A percentile compares a stretch with the other conserved stretches of the same genome.
phyloP scores from a whole-genome alignment of 2,329 filamentous ascomycete genomes.

The Calonectria hongkongensis region DNA sequence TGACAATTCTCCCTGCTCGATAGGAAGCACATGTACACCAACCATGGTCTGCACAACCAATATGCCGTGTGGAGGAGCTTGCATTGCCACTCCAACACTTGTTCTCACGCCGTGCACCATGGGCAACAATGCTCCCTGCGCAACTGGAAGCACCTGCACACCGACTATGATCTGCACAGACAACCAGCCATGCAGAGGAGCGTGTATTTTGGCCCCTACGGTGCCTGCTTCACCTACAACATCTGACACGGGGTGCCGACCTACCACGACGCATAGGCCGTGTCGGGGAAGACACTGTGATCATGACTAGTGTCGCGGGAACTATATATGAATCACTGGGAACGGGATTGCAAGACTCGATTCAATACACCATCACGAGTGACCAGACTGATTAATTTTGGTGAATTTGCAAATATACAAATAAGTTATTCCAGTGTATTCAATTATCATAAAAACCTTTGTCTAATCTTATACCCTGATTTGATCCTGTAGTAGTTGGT shows the following conservation, averaged over 20 bases:
- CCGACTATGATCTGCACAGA: neutral
- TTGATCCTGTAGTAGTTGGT: too few species aligned
- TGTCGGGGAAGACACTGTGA: neutral
- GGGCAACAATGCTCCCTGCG: neutral
- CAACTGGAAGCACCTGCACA: neutral
- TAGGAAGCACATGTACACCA: neutral
- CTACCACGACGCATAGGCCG: neutral
- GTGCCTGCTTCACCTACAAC: neutral
- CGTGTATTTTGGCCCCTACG: neutral
- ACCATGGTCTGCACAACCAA: slow-evolving; percentile 1
- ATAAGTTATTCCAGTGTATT: too few species aligned
- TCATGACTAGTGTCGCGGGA: too few species aligned
- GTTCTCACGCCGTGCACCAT: neutral
- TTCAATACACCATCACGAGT: too few species aligned
- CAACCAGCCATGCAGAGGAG: neutral
- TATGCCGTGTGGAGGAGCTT: neutral
- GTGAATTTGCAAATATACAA: too few species aligned
- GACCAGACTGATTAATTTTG: too few species aligned
- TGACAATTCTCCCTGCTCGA: neutral
- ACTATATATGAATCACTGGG: too few species aligned
- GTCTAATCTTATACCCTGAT: too few species aligned
- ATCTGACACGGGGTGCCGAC: neutral
- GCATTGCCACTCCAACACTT: neutral
- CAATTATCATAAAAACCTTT: too few species aligned
- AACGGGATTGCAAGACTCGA: too few species aligned